Conservation (phyloP, 2,329 filamentous ascomycete genomes). For the Ustulina deusta region DNA sequence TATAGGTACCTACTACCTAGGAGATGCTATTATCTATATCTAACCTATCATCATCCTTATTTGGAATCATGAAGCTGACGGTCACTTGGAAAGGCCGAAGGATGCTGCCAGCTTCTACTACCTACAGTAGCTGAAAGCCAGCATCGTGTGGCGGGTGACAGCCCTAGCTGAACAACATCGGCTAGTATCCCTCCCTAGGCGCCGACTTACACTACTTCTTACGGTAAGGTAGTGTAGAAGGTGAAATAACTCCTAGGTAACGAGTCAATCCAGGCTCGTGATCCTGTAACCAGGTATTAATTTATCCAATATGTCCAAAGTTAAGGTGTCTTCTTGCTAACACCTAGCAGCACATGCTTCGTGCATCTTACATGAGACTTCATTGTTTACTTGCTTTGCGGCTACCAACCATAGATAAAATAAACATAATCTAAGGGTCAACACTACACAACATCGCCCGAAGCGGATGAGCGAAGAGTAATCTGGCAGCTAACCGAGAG, state of each 20-base stretch:
- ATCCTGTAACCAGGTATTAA: too few species aligned
- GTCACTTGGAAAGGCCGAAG: slow-evolving; percentile 1
- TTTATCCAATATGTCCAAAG: too few species aligned
- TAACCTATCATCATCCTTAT: too few species aligned
- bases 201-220: background rate
- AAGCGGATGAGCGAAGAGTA: background rate
- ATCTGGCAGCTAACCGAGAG: background rate
- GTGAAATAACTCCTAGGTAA: too few species aligned
- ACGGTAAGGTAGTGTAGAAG: background rate
- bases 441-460: background rate
- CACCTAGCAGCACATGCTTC: background rate
- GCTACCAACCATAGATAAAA: too few species aligned
- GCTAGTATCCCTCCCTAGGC: background rate
- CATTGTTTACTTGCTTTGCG: background rate
- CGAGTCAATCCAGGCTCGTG: too few species aligned
- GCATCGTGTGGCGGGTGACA: background rate
- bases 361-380: background rate
- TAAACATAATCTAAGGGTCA: too few species aligned
- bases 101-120: background rate
- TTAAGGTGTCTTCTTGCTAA: too few species aligned
- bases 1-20: too few species aligned
- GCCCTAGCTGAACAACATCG: background rate
- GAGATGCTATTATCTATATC: background rate
- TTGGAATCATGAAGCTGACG: slow-evolving; percentile 2
- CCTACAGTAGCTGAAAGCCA: background rate